Evolutionary conservation across 306 rosid species (phyloP).

Genomic region (Bauhinia variegata): DNA sequence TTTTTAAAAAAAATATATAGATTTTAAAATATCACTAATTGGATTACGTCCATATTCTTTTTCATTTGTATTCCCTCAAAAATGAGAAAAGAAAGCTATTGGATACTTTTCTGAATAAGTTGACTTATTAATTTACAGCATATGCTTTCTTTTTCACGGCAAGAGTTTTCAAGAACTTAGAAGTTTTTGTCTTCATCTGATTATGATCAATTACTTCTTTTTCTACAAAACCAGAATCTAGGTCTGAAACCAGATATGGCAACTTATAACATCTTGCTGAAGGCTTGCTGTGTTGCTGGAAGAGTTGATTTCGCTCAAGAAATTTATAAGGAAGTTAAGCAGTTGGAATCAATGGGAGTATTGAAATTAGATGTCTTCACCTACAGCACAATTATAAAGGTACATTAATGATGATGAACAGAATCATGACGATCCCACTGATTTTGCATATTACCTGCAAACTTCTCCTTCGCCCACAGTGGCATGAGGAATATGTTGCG

Average conservation of each 20-base stretch:
- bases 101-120: constrained; percentile 31
- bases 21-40: no score
- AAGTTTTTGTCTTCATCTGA: constrained; percentile 30
- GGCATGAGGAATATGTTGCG: background rate
- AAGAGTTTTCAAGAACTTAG: constrained; percentile 32
- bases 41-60: no score
- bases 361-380: constrained; percentile 92
- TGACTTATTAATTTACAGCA: constrained; percentile 34
- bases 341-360: constrained; percentile 74
- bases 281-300: constrained; percentile 89
- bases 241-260: constrained; percentile 78
- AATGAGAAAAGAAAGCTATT: no score
- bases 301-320: constrained; percentile 93
- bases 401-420: constrained; percentile 40
- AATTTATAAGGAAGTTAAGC: constrained; percentile 75
- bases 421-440: no score
- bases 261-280: constrained; percentile 87
- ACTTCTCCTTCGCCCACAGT: constrained; percentile 22
- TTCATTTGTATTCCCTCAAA: constrained; percentile 25
- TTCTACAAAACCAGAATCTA: constrained; percentile 62
- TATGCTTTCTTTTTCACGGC: constrained; percentile 35
- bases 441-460: constrained; percentile 15
- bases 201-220: constrained; percentile 29
- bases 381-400: constrained; percentile 97
- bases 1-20: no score